Evolutionary conservation across 2,329 filamentous ascomycete genomes (phyloP), one percentile per base, ranked within the genome.

Genomic region (Xylariaceae sp.): DNA sequence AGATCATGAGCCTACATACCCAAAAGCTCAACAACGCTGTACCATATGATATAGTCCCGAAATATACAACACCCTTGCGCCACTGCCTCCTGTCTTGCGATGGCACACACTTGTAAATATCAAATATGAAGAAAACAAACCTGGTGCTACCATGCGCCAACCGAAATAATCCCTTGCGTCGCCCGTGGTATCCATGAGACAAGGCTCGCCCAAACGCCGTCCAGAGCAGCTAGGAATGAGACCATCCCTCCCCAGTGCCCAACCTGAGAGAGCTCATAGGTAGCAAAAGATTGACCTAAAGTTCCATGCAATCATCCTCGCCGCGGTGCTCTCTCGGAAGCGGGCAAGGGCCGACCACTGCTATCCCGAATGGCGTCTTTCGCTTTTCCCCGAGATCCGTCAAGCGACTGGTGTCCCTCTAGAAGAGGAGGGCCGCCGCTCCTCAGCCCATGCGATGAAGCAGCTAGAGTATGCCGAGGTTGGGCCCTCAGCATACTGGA

Each of bases 401-500:
- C n/a, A n/a, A n/a, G n/a, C n/a, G n/a, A n/a, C n/a, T n/a, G n/a
- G n/a, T n/a, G n/a, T n/a, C n/a, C n/a, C n/a, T n/a, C n/a, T n/a
- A n/a, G n/a, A n/a, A n/a, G n/a, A n/a, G n/a, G n/a, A n/a, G n/a
- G n/a, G n/a, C n/a, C n/a, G n/a, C n/a, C n/a, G n/a, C n/a, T n/a
- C n/a, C n/a, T n/a, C n/a, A n/a, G n/a, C n/a, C n/a, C n/a, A n/a
- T n/a, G n/a, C n/a, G 36, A 48, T 38, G 18, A 50, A 42, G 30
- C 57, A 45, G 44, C 48, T 43, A 47, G 54, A 52, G 11, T 55
- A 33, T 48, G 50, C 41, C 37, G 47, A 14, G 55, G 55, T 31
- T 60, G 51, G 12, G 49, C 54, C 32, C 68, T 65, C 37, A 83
- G 63, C 78, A 81, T 84, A 44, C 68, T 70, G 42, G 71, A 48